Evolutionary conservation across 2,329 filamentous ascomycete species (phyloP), one percentile per base, ranked within the genome.

Genomic region (Beauveria rudraprayagi): DNA sequence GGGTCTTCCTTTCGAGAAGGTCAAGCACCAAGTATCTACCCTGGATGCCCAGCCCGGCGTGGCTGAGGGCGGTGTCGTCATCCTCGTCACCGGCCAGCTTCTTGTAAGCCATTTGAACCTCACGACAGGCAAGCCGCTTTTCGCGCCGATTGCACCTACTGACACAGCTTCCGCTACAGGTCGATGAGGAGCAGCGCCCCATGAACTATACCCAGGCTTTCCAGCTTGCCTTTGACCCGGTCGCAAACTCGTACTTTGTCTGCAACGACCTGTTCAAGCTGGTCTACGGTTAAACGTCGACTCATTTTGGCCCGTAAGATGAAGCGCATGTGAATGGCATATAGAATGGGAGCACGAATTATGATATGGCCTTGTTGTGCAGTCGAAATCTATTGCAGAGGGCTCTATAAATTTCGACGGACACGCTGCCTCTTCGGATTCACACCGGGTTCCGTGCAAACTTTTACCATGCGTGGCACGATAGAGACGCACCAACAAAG

Each of bases 251-350:
- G 77, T 96, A 89, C 80, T 97, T 85, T 75, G 89, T 97, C 73
- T 88, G 87, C 80, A 97, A 97, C 81, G 93, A 97, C 75, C 78
- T 97, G 74, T 97, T 97, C 86, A 90, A 90, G 78, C 84, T 97
- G 64, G 84, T 96, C 68, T 93, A 90, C 76, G 80, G 76, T 72
- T 84, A 78, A 65, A 61, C 55, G 26, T 24, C 28, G 28, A 43
- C 44, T 30, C 56, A 44, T 6, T 10, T 40, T 47, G 26, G n/a
- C 26, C 37, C 10, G 10, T 34, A 40, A 50, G 28, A 55, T 16
- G 22, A 22, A 28, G 51, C 16, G 51, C 10, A 44, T 48, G 22
- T 41, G 40, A 55, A 55, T 43, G 58, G 24, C 43, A 50, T 60
- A 48, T 61, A 55, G 58, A 61, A 43, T 28, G 34, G 19, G 51